Evolutionary conservation across 345 rosid genomes (phyloP).

Genomic region (Linum usitatissimum): DNA sequence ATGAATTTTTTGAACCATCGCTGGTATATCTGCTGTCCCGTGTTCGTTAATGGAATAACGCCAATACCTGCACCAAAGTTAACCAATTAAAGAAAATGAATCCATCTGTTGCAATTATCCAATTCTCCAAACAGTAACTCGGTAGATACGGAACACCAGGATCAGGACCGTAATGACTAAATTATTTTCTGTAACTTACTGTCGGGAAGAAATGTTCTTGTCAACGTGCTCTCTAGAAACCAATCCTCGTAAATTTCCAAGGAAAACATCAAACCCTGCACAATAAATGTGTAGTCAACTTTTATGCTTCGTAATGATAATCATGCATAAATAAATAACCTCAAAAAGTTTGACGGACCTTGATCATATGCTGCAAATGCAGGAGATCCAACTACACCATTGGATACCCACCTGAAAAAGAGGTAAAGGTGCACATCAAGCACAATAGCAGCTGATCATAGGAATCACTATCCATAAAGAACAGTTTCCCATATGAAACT

Average conservation of each 20-base stretch:
- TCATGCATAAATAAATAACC: conserved; percentile 2
- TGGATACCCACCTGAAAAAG: conserved; percentile 73
- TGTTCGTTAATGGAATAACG: conserved; percentile 84
- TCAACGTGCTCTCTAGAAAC: conserved; percentile 82
- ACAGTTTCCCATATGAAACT: neutral
- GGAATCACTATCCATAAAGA: neutral
- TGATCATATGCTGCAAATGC: conserved; percentile 99
- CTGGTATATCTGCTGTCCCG: conserved; percentile 88
- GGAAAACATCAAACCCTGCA: conserved; percentile 88
- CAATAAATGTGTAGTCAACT: conserved; percentile 6
- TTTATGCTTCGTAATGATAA: conserved; percentile 3
- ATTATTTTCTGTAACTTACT: conserved; percentile 33
- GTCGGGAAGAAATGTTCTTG: conserved; percentile 68
- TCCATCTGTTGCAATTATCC: neutral
- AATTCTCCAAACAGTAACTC: neutral
- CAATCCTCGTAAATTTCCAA: conserved; percentile 89
- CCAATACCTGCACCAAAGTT: conserved; percentile 62
- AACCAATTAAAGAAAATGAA: neutral
- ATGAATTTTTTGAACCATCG: conserved; percentile 86
- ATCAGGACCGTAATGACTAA: neutral
- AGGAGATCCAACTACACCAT: conserved; percentile 95
- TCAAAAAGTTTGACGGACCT: conserved; percentile 36
- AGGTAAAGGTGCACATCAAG: neutral
- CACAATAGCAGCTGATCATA: neutral
- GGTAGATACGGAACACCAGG: neutral